Percentiles rank a stretch among this genome's conserved stretches.
Conservation (phyloP, 2,329 filamentous ascomycete species). For the Claviceps lovelessii region DNA sequence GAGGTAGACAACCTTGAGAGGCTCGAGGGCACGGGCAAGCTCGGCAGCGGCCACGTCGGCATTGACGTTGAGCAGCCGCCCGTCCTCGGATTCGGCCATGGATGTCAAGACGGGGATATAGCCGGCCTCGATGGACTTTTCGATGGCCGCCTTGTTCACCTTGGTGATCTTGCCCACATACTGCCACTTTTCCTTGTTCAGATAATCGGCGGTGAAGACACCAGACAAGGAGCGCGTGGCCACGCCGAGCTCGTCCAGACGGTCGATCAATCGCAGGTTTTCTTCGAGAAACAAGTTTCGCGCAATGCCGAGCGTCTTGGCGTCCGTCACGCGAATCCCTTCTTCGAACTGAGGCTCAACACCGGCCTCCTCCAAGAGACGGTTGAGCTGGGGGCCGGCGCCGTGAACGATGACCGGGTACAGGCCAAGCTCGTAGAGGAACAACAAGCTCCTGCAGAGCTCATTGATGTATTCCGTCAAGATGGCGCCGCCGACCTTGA, state of each 20-base stretch:
- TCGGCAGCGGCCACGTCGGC: constrained; percentile 93
- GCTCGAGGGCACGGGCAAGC: constrained; percentile 74
- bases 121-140: constrained; percentile 78
- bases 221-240: constrained; percentile 80
- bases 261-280: constrained; percentile 83
- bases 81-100: constrained; percentile 86
- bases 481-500: constrained; percentile 95
- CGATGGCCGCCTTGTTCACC: constrained; percentile 80
- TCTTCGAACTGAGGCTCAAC: constrained; percentile 94
- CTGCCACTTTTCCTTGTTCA: constrained; percentile 93
- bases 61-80: constrained; percentile 92
- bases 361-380: constrained; percentile 73
- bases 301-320: constrained; percentile 82
- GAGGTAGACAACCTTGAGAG: constrained; percentile 95
- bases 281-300: constrained; percentile 89
- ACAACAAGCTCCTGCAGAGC: constrained; percentile 74
- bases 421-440: constrained; percentile 86
- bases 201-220: constrained; percentile 84
- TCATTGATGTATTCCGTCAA: constrained; percentile 88
- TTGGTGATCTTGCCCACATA: constrained; percentile 89
- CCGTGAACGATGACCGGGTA: constrained; percentile 95
- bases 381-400: constrained; percentile 88
- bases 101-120: constrained; percentile 90
- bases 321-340: constrained; percentile 89
- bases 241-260: constrained; percentile 78